Evolutionary conservation across 179 eudicot species (phyloP).

Genomic region (Spinacia oleracea): DNA sequence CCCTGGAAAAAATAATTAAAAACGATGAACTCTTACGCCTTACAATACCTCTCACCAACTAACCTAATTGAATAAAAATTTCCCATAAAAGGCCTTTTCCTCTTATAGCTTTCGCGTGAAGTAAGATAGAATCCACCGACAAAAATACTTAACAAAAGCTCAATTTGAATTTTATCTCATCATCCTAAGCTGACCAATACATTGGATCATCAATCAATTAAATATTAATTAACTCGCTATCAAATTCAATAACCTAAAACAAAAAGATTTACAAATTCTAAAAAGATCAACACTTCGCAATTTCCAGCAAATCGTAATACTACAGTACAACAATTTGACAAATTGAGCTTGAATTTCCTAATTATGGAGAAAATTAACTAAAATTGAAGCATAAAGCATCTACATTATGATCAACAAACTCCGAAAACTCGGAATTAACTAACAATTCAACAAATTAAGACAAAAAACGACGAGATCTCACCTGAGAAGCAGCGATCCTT

Average conservation of each 20-base stretch:
- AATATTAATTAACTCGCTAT: neutral
- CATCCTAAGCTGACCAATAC: slow-evolving; percentile 3
- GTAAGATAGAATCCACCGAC: slow-evolving; percentile 17
- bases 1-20: neutral
- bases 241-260: neutral
- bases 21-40: neutral
- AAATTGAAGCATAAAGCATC: neutral
- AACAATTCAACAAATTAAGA: neutral
- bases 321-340: neutral
- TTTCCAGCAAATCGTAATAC: neutral
- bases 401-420: neutral
- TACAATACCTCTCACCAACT: slow-evolving; percentile 9
- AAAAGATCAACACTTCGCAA: neutral
- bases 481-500: slow-evolving; percentile 93
- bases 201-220: neutral
- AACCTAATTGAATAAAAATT: slow-evolving; percentile 2
- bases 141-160: neutral
- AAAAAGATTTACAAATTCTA: neutral
- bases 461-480: slow-evolving; percentile 3
- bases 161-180: neutral
- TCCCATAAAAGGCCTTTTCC: neutral
- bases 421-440: neutral
- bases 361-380: neutral
- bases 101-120: neutral
- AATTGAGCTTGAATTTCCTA: neutral